Evolutionary conservation across 768 basidiomycete genomes (phyloP), one percentile per base, ranked within the genome.

Genomic region (Porpolomopsis calyptriformis): DNA sequence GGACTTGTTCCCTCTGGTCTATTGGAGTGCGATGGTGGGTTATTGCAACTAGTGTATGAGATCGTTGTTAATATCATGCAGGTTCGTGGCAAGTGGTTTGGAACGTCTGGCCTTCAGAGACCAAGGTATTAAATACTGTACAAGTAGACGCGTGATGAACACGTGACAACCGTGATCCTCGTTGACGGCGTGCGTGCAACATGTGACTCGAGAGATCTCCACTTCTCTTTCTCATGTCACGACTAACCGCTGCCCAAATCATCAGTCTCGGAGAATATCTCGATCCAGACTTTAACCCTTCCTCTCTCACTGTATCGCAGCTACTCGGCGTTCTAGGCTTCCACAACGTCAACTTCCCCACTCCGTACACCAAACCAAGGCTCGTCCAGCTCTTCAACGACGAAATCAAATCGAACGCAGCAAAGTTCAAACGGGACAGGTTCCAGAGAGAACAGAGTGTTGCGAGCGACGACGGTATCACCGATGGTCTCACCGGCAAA

Each of bases 391-490:
- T 80, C n/a, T 91, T 90, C 63, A 77, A 85, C 49, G 76, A 82
- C 41, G 76, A 89, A 67, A 73, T 91, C 51, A 83, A 76, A 58
- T 63, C 76, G 16, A 74, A 75, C 45, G 63, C 71, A 9, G 56
- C 59, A 22, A 78, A 76, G 52, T 64, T 83, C 47, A 79, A 74
- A 60, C 78, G 71, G 49, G 80, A 88, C 51, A 69, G 77, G 38
- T 47, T 80, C 31, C 78, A 77, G 65, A 76, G 70, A 51, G 74
- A 78, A 59, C 80, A 77, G 43, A 87, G 83, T 52, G 60, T 72
- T 42, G 79, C 89, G 4, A 89, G 85, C 55, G 83, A 85, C 49
- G 80, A 86, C 46, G 88, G 87, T 4, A 90, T 91, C 43, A 77
- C 68, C 31, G 85, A 91, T 60, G 88, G 88, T 18, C 51, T 79